Conservation (phyloP, 148 eudicot genomes). For the Camellia japonica region DNA sequence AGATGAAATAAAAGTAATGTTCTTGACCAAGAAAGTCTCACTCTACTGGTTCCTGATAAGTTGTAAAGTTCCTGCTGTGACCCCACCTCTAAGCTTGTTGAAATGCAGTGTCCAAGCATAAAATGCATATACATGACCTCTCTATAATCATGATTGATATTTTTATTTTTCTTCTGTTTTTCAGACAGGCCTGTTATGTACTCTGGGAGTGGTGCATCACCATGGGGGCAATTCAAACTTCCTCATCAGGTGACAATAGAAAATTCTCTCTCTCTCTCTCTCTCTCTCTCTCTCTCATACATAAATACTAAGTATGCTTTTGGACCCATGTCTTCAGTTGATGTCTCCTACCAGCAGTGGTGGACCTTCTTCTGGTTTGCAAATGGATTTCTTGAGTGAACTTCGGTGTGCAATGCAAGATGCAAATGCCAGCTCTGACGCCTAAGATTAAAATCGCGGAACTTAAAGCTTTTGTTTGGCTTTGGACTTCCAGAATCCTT, state of each 20-base stretch:
- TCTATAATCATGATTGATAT: background rate
- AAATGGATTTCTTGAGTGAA: constrained; percentile 24
- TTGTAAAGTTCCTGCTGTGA: background rate
- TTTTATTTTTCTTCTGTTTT: constrained; percentile 3
- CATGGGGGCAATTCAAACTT: constrained; percentile 62
- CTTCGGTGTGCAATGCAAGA: constrained; percentile 56
- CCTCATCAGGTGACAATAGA: constrained; percentile 59
- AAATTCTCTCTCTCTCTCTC: background rate
- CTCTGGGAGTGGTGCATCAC: constrained; percentile 50
- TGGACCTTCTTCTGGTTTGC: constrained; percentile 18
- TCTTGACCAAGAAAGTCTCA: background rate
- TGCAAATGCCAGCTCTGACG: constrained; percentile 28
- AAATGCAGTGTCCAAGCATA: background rate
- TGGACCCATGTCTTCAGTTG: background rate
- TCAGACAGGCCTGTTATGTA: constrained; percentile 75
- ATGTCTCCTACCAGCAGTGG: constrained; percentile 6
- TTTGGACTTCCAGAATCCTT: too few relatives aligned
- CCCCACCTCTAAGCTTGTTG: background rate
- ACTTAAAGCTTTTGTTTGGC: background rate
- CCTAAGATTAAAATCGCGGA: constrained; percentile 11
- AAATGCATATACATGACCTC: background rate
- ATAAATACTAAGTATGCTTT: background rate
- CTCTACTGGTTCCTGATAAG: background rate
- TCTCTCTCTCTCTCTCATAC: background rate
- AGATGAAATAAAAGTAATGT: background rate